Conservation (phyloP, 2,329 filamentous ascomycete genomes). For the Helminthosporium solani region DNA sequence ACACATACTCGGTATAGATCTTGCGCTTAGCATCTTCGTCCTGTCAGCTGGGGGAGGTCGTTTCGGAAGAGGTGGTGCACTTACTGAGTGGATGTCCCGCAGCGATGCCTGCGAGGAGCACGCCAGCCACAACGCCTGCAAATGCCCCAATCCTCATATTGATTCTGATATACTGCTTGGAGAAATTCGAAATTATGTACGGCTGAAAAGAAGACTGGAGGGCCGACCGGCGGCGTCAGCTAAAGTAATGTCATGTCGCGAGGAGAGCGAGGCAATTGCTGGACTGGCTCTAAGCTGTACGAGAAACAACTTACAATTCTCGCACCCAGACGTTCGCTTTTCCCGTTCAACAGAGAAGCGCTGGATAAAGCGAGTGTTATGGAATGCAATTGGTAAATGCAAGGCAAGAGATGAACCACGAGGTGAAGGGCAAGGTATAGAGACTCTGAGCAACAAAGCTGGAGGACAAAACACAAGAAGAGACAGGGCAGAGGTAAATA, state of each 20-base stretch:
- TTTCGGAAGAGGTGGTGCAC: slow-evolving; percentile 5
- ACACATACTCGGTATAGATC: slow-evolving; percentile 34
- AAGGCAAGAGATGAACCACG: slow-evolving; percentile 8
- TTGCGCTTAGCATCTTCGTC: slow-evolving; percentile 32
- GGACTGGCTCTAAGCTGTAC: background rate
- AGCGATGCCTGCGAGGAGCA: slow-evolving; percentile 46
- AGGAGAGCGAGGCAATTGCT: background rate
- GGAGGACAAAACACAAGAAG: slow-evolving; percentile 1
- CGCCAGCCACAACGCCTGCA: slow-evolving; percentile 36
- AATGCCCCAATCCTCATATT: slow-evolving; percentile 50
- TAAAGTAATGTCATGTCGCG: slow-evolving; percentile 1
- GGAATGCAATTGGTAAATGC: slow-evolving; percentile 26
- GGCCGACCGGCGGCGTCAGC: slow-evolving; percentile 23
- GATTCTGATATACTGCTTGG: slow-evolving; percentile 3
- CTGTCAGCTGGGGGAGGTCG: slow-evolving; percentile 8
- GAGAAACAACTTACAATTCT: slow-evolving; percentile 15
- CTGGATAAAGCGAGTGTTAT: slow-evolving; percentile 31
- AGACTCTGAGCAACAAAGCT: background rate
- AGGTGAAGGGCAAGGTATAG: background rate
- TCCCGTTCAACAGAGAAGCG: slow-evolving; percentile 10
- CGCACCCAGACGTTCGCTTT: slow-evolving; percentile 12
- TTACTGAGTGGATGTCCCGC: slow-evolving; percentile 47
- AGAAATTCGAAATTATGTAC: slow-evolving; percentile 21
- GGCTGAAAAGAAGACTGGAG: slow-evolving; percentile 16
- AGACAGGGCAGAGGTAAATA: slow-evolving; percentile 7